phyloP scores from a whole-genome alignment of 306 rosid genomes.

The Trifolium dubium region DNA sequence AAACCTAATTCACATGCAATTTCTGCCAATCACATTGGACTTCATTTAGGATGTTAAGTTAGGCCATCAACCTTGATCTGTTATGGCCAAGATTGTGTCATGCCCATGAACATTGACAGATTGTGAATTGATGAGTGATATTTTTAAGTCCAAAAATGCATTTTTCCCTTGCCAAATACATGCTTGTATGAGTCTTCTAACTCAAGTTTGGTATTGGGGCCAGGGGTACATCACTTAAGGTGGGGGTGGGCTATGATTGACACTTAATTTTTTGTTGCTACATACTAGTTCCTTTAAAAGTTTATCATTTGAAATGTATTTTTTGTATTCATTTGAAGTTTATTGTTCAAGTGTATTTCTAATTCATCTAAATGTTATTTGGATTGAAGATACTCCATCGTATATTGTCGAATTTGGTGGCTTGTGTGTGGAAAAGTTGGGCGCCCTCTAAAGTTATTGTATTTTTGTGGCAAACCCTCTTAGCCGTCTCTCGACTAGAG shows the following conservation, averaged over 20 bases:
- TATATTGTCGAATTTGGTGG: too few relatives aligned
- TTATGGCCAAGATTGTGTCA: neutral
- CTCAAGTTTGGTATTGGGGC: neutral
- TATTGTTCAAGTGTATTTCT: too few relatives aligned
- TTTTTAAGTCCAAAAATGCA: neutral
- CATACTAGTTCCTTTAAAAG: neutral
- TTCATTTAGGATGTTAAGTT: neutral
- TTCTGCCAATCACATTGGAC: neutral
- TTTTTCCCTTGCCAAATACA: too few relatives aligned
- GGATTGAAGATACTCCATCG: too few relatives aligned
- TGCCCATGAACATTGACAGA: neutral
- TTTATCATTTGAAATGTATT: neutral
- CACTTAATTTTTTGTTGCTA: neutral
- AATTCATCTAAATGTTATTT: too few relatives aligned
- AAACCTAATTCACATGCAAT: conserved; percentile 5
- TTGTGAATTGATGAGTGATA: neutral
- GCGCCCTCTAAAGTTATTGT: too few relatives aligned
- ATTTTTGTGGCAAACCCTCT: too few relatives aligned
- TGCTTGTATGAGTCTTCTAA: neutral
- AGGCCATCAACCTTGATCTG: neutral
- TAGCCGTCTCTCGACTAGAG: too few relatives aligned
- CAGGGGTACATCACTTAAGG: neutral
- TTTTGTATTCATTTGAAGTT: too few relatives aligned
- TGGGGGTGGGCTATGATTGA: neutral
- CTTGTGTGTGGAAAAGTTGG: too few relatives aligned